phyloP scores from a whole-genome alignment of 2,329 filamentous ascomycete genomes.

The Ascochyta clinopodiicola region DNA sequence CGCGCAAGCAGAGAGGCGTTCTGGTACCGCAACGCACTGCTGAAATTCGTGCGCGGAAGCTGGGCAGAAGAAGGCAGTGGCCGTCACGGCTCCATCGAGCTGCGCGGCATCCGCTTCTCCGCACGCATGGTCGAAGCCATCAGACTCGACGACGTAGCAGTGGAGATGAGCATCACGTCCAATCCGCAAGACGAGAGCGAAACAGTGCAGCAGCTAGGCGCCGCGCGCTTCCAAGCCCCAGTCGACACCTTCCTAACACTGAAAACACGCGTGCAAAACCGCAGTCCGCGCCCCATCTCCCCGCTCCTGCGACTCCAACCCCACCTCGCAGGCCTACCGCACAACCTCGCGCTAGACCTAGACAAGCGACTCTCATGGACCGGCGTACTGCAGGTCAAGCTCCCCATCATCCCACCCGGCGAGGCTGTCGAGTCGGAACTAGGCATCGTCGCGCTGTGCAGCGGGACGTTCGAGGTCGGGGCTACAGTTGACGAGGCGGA shows the following conservation, averaged over 20 bases:
- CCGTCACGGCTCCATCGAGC: constrained; percentile 73
- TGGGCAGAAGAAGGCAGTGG: constrained; percentile 69
- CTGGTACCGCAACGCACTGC: constrained; percentile 85
- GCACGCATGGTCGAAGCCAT: constrained; percentile 83
- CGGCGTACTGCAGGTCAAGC: constrained; percentile 77
- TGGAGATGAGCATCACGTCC: constrained; percentile 58
- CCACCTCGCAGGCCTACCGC: constrained; percentile 73
- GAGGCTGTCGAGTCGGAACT: constrained; percentile 67
- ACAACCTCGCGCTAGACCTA: constrained; percentile 77
- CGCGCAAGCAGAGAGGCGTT: constrained; percentile 81
- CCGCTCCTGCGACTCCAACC: constrained; percentile 80
- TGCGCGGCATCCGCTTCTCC: constrained; percentile 76
- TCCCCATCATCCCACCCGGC: constrained; percentile 68
- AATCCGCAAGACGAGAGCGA: constrained; percentile 17
- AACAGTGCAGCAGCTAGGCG: constrained; percentile 49
- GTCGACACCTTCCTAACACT: constrained; percentile 73
- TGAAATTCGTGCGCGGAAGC: constrained; percentile 71
- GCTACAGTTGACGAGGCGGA: constrained; percentile 82
- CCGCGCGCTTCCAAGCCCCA: constrained; percentile 55
- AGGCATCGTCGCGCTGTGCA: constrained; percentile 76
- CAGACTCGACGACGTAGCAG: constrained; percentile 75
- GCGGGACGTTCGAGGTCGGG: constrained; percentile 82
- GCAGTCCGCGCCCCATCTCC: constrained; percentile 69
- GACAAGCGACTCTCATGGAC: constrained; percentile 85
- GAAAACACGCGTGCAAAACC: constrained; percentile 75